Evolutionary conservation across 2,329 filamentous ascomycete genomes (phyloP).

Genomic region (Escovopsis sp.): DNA sequence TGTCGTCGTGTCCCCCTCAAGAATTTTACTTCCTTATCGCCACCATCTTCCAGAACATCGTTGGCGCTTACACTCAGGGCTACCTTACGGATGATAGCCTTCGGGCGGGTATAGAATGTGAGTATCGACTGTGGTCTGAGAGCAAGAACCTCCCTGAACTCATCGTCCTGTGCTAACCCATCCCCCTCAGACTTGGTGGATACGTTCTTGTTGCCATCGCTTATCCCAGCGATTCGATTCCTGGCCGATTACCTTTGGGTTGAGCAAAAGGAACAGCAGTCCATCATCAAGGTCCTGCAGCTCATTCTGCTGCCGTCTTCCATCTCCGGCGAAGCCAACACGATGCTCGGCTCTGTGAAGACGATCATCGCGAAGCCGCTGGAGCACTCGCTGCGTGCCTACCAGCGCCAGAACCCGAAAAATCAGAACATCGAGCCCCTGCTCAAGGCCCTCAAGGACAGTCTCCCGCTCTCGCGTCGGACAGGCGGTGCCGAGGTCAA

Average conservation of each 20-base stretch:
- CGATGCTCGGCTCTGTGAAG: constrained; percentile 57
- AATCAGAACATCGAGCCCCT: constrained; percentile 58
- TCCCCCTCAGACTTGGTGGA: constrained; percentile 50
- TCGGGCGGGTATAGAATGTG: constrained; percentile 63
- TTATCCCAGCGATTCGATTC: constrained; percentile 60
- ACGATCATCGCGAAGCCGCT: constrained; percentile 56
- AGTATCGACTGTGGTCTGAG: constrained; percentile 15
- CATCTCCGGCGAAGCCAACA: constrained; percentile 54
- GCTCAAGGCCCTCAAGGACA: constrained; percentile 48
- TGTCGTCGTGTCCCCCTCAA: constrained; percentile 69
- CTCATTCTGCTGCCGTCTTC: constrained; percentile 56
- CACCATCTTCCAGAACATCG: constrained; percentile 61
- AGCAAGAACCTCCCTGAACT: background rate
- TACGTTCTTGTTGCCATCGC: constrained; percentile 64
- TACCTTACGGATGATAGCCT: constrained; percentile 54
- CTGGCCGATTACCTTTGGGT: constrained; percentile 56
- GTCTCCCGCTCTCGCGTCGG: constrained; percentile 42
- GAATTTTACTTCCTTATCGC: constrained; percentile 70
- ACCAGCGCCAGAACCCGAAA: constrained; percentile 51
- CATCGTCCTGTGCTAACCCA: background rate
- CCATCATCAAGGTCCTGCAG: constrained; percentile 57
- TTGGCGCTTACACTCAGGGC: constrained; percentile 52
- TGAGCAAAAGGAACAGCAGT: constrained; percentile 49
- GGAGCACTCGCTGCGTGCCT: constrained; percentile 49
- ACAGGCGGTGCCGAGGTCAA: constrained; percentile 47